Evolutionary conservation across 2,329 filamentous ascomycete genomes (phyloP).

Genomic region (Xylariales sp.): DNA sequence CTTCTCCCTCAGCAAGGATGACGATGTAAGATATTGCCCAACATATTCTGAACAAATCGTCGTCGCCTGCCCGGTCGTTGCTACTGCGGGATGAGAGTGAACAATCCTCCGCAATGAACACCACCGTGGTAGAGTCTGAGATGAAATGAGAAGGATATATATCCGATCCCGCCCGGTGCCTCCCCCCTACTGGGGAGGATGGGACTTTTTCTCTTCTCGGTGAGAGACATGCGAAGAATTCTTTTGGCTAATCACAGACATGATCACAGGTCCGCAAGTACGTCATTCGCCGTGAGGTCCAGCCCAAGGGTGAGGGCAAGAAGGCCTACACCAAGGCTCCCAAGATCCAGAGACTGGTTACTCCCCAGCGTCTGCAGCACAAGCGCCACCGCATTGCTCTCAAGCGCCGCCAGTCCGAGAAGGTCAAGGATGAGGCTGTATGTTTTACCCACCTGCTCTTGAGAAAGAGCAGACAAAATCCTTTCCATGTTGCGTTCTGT

Average conservation of each 20-base stretch:
- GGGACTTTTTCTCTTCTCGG: too few relatives aligned
- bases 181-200: too few relatives aligned
- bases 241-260: constrained; percentile 34
- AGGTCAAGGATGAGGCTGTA: constrained; percentile 98
- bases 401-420: constrained; percentile 96
- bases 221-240: too few relatives aligned
- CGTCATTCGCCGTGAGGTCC: constrained; percentile 97
- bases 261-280: constrained; percentile 84
- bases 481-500: neutral
- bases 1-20: constrained; percentile 99
- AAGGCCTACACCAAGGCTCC: constrained; percentile 99
- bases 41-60: constrained; percentile 51
- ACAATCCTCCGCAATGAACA: constrained; percentile 42
- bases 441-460: constrained; percentile 32
- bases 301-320: constrained; percentile 96
- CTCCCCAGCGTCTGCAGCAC: constrained; percentile 99
- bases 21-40: constrained; percentile 80
- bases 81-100: constrained; percentile 32
- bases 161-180: too few relatives aligned
- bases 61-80: constrained; percentile 65
- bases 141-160: constrained; percentile 18
- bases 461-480: neutral
- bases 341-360: constrained; percentile 99
- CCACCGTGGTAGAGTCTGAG: constrained; percentile 37
- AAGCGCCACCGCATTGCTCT: constrained; percentile 97